Base-by-base conservation (phyloP, 129 eudicot genomes). In the Heracleum sosnowskyi region DNA sequence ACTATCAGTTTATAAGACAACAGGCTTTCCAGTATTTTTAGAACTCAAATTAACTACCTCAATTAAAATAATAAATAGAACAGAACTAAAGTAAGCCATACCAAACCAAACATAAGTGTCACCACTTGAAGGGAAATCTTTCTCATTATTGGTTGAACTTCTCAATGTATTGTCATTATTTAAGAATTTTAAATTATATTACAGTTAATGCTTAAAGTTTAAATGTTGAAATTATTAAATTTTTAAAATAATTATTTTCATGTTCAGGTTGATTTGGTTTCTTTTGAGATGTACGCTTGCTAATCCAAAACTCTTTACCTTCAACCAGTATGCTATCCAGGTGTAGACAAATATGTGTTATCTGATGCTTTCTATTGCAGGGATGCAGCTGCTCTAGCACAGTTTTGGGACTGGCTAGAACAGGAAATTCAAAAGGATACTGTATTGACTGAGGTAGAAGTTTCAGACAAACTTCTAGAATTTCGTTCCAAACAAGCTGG, bases 351-450 rank as follows among this genome's bases (percentile, higher is more conserved):
- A n/a, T 73, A 26, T 42, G 60, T 75, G 45, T 7, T 75, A 10
- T 49, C 37, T 72, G 39, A 63, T 76, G 34, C 62, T 81, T 79
- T 74, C 37, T 75, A 60, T 79, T 41, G 79, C 84, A 95, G 98
- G 90, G 99, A 95, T 90, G 99, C 96, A 57, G 99, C 97, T 77
- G 96, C 99, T 77, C 85, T 92, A 73, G 86, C 96, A 51, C 89
- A 90, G 84, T 95, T 95, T 55, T 92, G 97, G 97, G 87, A 89
- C 40, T 95, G 99, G 99, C 87, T 95, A 74, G 99, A 95, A 85
- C 85, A 86, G 62, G 96, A 87, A 79, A 82, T 95, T 69, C 79
- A 81, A 69, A 86, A 87, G 57, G 85, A 82, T 37, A 88, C 53
- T 45, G 76, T 81, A 69, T 77, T 95, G 57, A 92, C 99, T 29